A percentile compares a stretch with the other conserved stretches of the same genome.
These are phyloP conservation scores for Xylaria intraflava DNA, from an alignment of 495 filamentous ascomycete species.

Conservation along the genomic window DNA sequence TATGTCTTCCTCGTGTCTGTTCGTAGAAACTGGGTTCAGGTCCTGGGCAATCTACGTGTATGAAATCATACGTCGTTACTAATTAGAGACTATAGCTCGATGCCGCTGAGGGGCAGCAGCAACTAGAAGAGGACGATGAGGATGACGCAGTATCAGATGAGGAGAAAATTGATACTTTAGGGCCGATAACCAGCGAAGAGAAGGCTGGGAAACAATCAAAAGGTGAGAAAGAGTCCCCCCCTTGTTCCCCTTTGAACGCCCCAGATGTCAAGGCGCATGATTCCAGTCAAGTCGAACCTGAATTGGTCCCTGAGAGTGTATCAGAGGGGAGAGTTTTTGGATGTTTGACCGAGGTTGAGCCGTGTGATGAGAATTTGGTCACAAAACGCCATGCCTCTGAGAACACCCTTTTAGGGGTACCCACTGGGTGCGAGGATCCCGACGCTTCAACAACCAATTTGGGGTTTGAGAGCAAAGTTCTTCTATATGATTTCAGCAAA, in stretches of 20 bases:
- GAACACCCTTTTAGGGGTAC: neutral
- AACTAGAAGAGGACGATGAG: slow-evolving; percentile 12
- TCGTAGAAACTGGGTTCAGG: slow-evolving; percentile 8
- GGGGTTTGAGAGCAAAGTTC: no score
- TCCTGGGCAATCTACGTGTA: neutral
- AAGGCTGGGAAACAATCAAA: slow-evolving; percentile 27
- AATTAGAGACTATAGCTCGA: slow-evolving; percentile 7
- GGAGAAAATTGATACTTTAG: slow-evolving; percentile 32
- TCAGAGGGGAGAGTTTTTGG: neutral
- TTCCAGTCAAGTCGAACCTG: slow-evolving; percentile 17
- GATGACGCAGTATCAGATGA: slow-evolving; percentile 19
- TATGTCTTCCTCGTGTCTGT: slow-evolving; percentile 12
- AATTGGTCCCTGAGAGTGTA: slow-evolving; percentile 14
- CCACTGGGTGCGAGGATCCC: no score
- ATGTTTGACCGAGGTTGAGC: neutral
- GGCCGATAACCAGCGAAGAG: slow-evolving; percentile 29
- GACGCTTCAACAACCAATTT: no score
- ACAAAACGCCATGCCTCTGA: neutral
- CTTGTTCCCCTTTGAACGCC: slow-evolving; percentile 26
- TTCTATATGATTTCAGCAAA: no score
- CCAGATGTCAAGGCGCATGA: slow-evolving; percentile 23
- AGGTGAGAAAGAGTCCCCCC: slow-evolving; percentile 34
- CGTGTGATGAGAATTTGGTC: neutral
- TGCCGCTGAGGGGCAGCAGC: slow-evolving; percentile 2
- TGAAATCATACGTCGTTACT: neutral